phyloP scores from a whole-genome alignment of 805 yeast genomes.

The Debaryomyces prosopidis region DNA sequence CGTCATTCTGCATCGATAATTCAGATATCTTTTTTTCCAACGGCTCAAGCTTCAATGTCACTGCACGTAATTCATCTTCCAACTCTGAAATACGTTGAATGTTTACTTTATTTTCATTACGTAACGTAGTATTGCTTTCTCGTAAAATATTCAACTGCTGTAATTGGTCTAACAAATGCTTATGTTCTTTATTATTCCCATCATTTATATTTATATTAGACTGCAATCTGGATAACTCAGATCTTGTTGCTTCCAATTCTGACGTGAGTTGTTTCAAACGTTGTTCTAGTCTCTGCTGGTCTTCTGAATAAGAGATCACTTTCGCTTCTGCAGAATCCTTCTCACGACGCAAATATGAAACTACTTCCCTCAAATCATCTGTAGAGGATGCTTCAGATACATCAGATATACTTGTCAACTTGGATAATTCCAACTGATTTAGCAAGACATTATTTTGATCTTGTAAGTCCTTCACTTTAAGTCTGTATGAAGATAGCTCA shows the following conservation, averaged over 20 bases:
- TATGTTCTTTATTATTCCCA: constrained; percentile 41
- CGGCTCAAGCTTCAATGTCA: constrained; percentile 43
- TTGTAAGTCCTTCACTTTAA: constrained; percentile 54
- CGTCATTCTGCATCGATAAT: constrained; percentile 40
- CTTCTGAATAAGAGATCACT: constrained; percentile 40
- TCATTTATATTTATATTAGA: constrained; percentile 20
- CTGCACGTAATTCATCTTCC: constrained; percentile 35
- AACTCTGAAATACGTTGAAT: constrained; percentile 28
- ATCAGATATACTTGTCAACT: constrained; percentile 7
- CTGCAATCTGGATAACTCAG: constrained; percentile 41
- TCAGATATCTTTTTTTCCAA: constrained; percentile 39
- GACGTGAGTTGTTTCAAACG: constrained; percentile 45
- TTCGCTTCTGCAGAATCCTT: constrained; percentile 70
- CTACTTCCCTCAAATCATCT: constrained; percentile 45
- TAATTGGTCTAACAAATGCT: constrained; percentile 50
- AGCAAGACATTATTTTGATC: constrained; percentile 69
- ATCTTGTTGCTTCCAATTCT: constrained; percentile 53
- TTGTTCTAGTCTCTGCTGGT: constrained; percentile 53
- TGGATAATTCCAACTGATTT: constrained; percentile 58
- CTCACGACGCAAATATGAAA: constrained; percentile 68
- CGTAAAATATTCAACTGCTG: constrained; percentile 62
- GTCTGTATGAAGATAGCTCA: constrained; percentile 41
- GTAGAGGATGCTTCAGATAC: constrained; percentile 12
- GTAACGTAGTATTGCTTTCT: constrained; percentile 66
- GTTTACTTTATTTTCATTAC: constrained; percentile 45